phyloP scores from a whole-genome alignment of 1,139 yeast genomes.

The Spencermartinsiella ligniputridi region DNA sequence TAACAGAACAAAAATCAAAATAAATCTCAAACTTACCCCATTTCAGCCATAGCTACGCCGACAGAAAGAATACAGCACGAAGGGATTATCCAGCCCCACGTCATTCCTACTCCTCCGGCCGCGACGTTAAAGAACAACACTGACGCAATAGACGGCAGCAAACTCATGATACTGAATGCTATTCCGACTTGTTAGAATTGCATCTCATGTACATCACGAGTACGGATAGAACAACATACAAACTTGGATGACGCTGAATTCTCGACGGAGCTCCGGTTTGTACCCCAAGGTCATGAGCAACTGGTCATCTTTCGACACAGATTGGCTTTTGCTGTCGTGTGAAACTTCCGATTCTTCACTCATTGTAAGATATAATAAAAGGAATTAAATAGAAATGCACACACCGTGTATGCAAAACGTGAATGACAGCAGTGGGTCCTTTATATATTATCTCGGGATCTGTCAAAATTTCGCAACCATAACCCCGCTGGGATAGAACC shows the following conservation, averaged over 20 bases:
- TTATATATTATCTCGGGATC: too few species aligned
- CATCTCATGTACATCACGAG: too few species aligned
- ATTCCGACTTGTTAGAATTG: too few species aligned
- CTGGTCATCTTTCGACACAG: conserved; percentile 24
- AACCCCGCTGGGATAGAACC: too few species aligned
- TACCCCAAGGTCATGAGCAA: conserved; percentile 49
- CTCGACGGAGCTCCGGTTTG: conserved; percentile 66
- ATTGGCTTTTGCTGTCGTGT: background rate
- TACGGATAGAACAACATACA: too few species aligned
- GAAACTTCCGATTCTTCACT: background rate
- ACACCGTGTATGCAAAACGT: too few species aligned
- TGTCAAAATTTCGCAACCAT: too few species aligned
- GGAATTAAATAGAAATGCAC: too few species aligned
- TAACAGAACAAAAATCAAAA: too few species aligned
- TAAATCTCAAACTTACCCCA: too few species aligned
- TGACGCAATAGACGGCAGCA: conserved; percentile 58
- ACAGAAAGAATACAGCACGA: conserved; percentile 6
- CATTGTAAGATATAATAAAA: too few species aligned
- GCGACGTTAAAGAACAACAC: conserved; percentile 39
- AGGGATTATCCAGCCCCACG: conserved; percentile 59
- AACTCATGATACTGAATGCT: conserved; percentile 66
- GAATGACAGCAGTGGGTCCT: too few species aligned
- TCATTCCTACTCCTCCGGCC: conserved; percentile 54
- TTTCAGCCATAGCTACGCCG: conserved; percentile 47
- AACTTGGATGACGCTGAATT: conserved; percentile 57